Evolutionary conservation across 139 green algal species (phyloP).

Genomic region (Chlamydomonas sp.): DNA sequence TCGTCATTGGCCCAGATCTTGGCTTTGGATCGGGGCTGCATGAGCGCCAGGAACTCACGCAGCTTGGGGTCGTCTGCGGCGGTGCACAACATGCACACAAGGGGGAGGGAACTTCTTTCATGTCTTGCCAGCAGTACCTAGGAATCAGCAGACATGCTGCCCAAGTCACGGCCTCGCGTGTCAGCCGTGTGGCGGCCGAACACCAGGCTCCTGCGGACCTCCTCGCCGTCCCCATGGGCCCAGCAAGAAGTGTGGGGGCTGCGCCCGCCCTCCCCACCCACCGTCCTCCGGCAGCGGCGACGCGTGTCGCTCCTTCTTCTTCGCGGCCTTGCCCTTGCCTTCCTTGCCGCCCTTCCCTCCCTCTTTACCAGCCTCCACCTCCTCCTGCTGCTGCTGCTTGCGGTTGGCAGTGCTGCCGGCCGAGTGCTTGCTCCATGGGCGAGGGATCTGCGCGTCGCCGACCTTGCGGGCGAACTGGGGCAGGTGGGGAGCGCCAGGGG

Average conservation of each 20-base stretch:
- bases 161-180: no score
- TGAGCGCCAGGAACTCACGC: constrained; percentile 93
- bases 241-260: no score
- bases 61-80: constrained; percentile 80
- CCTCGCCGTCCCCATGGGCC: no score
- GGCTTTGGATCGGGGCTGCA: constrained; percentile 80
- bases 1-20: constrained; percentile 94
- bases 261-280: not conserved
- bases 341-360: constrained; percentile 28
- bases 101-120: no score
- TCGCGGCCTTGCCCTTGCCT: constrained; percentile 2
- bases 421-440: constrained; percentile 94
- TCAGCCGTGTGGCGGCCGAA: no score
- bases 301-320: constrained; percentile 3
- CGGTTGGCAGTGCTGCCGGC: constrained; percentile 59
- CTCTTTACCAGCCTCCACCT: constrained; percentile 9
- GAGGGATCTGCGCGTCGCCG: constrained; percentile 53
- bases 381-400: not conserved
- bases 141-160: no score
- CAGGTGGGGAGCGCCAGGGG: not conserved
- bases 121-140: no score
- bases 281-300: constrained; percentile 13
- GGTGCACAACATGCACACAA: not conserved
- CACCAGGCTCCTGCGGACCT: no score
- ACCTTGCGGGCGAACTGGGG: constrained; percentile 77